Conservation (phyloP, 1,139 yeast genomes). For the Arxiozyma heterogenica region DNA sequence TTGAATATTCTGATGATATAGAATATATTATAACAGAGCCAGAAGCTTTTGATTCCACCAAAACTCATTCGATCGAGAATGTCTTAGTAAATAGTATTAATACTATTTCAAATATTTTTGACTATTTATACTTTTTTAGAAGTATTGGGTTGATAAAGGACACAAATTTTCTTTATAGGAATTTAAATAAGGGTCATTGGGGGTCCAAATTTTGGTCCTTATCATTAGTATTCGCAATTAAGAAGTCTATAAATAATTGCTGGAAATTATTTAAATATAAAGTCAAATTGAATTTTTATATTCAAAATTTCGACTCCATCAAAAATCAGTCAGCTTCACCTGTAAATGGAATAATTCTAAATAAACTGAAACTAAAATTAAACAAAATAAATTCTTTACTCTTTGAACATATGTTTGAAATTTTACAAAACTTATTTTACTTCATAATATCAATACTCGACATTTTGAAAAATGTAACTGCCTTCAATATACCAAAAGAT, state of each 20-base stretch:
- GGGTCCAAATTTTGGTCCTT: constrained; percentile 26
- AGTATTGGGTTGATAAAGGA: constrained; percentile 24
- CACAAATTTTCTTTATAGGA: constrained; percentile 16
- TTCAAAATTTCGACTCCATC: neutral
- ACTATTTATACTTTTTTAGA: constrained; percentile 20
- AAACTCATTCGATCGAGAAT: constrained; percentile 4
- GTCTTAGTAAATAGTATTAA: constrained; percentile 13
- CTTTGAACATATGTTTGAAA: constrained; percentile 14
- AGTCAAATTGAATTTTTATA: neutral
- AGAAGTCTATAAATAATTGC: constrained; percentile 11
- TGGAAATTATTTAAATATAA: constrained; percentile 1
- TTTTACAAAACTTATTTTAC: constrained; percentile 20
- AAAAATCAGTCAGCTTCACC: neutral
- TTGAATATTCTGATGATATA: neutral
- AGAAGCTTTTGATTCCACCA: neutral
- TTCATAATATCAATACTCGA: constrained; percentile 16
- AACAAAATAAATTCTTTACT: constrained; percentile 11
- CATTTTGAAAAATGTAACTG: constrained; percentile 7
- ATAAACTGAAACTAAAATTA: constrained; percentile 1
- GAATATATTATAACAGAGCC: constrained; percentile 1
- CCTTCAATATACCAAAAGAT: neutral
- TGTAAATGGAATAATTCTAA: neutral
- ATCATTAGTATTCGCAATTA: constrained; percentile 17
- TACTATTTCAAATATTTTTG: constrained; percentile 20
- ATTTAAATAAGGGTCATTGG: constrained; percentile 19